These are phyloP conservation scores for Phlegmacium glaucopus DNA, from an alignment of 768 basidiomycete species.

Conservation along the genomic window DNA sequence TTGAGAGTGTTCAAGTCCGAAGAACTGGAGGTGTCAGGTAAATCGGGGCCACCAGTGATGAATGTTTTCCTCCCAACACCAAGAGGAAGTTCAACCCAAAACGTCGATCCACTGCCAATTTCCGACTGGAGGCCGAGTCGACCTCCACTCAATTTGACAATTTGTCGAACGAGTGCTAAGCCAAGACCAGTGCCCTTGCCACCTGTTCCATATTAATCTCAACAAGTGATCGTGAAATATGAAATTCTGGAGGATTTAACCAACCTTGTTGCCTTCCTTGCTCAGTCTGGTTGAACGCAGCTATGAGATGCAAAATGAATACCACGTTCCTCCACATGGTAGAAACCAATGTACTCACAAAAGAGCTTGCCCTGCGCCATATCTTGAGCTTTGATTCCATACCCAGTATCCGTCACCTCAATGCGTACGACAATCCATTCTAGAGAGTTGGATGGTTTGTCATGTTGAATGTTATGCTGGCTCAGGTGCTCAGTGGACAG, in stretches of 20 bases:
- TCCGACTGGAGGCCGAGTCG: conserved; percentile 68
- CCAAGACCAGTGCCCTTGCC: conserved; percentile 75
- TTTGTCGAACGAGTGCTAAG: conserved; percentile 72
- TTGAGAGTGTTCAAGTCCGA: conserved; percentile 25
- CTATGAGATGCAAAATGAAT: conserved; percentile 26
- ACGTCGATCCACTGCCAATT: conserved; percentile 71
- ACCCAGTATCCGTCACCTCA: conserved; percentile 76
- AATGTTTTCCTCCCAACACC: conserved; percentile 62
- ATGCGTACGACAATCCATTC: conserved; percentile 81
- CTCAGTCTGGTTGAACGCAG: conserved; percentile 77
- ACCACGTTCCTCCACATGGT: background rate
- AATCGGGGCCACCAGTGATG: conserved; percentile 16
- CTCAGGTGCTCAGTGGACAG: conserved; percentile 39
- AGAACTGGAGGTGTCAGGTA: conserved; percentile 19
- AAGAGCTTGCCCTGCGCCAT: conserved; percentile 70
- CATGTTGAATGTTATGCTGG: conserved; percentile 47
- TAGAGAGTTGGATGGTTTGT: conserved; percentile 33
- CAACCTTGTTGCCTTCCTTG: conserved; percentile 66
- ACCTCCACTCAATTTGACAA: conserved; percentile 73
- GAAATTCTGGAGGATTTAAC: background rate
- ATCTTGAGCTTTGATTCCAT: conserved; percentile 50
- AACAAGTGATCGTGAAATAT: conserved; percentile 1
- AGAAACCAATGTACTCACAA: conserved; percentile 39
- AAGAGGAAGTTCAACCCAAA: conserved; percentile 86
- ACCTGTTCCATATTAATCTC: conserved; percentile 27